These are phyloP conservation scores for Ophiosphaerella herpotricha DNA, from an alignment of 2,329 filamentous ascomycete species.

Conservation along the genomic window DNA sequence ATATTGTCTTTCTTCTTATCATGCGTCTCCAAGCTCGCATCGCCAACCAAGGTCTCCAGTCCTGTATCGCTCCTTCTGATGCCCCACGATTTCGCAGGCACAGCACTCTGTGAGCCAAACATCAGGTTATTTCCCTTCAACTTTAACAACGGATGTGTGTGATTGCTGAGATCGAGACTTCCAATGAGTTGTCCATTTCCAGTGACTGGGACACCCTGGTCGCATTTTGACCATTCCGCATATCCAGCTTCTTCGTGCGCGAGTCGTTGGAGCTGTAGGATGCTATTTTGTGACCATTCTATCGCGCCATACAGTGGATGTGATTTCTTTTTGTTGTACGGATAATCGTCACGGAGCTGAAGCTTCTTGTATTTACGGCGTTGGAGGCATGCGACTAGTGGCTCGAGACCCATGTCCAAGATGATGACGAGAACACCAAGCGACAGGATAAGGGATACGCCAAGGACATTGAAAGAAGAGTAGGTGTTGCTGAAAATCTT, in stretches of 20 bases:
- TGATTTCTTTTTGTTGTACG: not conserved
- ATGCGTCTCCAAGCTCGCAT: not conserved
- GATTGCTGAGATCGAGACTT: constrained; percentile 5
- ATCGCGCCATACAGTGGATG: constrained; percentile 9
- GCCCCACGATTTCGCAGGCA: constrained; percentile 6
- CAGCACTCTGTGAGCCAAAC: constrained; percentile 6
- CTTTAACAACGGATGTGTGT: constrained; percentile 11
- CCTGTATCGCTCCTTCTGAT: constrained; percentile 15
- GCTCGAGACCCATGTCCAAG: constrained; percentile 11
- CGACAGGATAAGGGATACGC: constrained; percentile 16
- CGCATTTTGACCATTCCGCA: constrained; percentile 8
- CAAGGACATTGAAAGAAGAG: constrained; percentile 27
- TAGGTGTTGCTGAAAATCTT: constrained; percentile 24
- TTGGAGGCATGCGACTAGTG: constrained; percentile 8
- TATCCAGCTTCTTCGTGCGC: constrained; percentile 24
- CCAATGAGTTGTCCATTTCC: constrained; percentile 7
- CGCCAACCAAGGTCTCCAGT: constrained; percentile 15
- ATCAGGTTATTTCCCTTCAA: not conserved
- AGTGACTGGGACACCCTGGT: constrained; percentile 12
- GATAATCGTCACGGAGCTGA: not conserved
- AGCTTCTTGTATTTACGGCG: constrained; percentile 4
- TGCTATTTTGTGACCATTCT: constrained; percentile 17
- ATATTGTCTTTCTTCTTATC: not conserved
- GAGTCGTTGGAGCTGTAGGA: constrained; percentile 26
- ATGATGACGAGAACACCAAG: constrained; percentile 25